These are phyloP conservation scores for Pleurotus tuber-regium DNA, from an alignment of 768 basidiomycete genomes.

Conservation along the genomic window DNA sequence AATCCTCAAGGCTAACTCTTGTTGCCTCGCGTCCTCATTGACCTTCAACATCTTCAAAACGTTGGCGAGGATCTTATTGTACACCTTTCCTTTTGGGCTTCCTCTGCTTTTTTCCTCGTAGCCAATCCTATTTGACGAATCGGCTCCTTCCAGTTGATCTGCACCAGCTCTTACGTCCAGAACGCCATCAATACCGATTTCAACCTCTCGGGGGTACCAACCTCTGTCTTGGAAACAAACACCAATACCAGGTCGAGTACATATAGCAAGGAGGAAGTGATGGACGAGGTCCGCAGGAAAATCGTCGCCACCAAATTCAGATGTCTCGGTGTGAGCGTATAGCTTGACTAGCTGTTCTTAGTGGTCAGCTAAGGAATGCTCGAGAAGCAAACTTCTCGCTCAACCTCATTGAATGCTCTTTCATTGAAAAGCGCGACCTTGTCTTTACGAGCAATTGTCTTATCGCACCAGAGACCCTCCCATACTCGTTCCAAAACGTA, in stretches of 20 bases:
- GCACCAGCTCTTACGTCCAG: constrained; percentile 12
- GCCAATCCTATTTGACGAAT: constrained; percentile 18
- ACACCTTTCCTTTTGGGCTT: constrained; percentile 45
- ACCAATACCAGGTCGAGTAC: constrained; percentile 76
- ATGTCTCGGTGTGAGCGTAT: constrained; percentile 62
- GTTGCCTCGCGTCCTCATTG: constrained; percentile 86
- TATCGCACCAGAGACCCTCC: constrained; percentile 75
- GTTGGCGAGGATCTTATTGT: constrained; percentile 83
- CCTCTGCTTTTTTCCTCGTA: background rate
- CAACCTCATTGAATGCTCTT: constrained; percentile 60
- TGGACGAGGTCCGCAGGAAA: constrained; percentile 78
- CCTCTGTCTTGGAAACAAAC: constrained; percentile 88
- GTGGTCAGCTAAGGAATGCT: too few relatives aligned
- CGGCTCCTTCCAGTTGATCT: constrained; percentile 40
- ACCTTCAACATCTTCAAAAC: constrained; percentile 74
- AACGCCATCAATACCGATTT: constrained; percentile 15
- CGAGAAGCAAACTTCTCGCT: too few relatives aligned
- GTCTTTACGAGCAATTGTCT: constrained; percentile 64
- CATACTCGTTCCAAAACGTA: constrained; percentile 69
- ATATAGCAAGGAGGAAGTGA: constrained; percentile 84
- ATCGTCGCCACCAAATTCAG: constrained; percentile 44
- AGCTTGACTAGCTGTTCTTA: constrained; percentile 62
- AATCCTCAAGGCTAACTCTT: constrained; percentile 80
- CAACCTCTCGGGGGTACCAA: constrained; percentile 80
- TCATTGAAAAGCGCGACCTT: constrained; percentile 77